Evolutionary conservation across 208 protist genomes (phyloP).

Genomic region (Balamuthia mandrillaris): DNA sequence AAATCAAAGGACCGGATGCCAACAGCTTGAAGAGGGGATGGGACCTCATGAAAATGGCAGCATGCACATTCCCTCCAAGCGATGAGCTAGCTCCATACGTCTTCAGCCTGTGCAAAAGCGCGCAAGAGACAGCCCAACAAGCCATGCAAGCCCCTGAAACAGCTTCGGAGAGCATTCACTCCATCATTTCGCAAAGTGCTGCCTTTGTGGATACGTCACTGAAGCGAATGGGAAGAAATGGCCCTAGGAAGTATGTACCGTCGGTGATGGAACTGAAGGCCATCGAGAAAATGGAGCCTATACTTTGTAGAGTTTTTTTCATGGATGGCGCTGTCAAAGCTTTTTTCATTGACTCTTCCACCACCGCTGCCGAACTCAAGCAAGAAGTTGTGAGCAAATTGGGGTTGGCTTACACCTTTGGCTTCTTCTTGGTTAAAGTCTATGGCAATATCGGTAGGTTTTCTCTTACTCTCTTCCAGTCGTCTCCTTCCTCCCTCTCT

Average conservation of each 20-base stretch:
- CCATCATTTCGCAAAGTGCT: no score
- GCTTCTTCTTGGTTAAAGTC: slow-evolving; percentile 2
- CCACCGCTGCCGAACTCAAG: slow-evolving; percentile 14
- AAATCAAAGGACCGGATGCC: no score
- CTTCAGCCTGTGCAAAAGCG: no score
- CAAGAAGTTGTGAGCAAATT: slow-evolving; percentile 10
- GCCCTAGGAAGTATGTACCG: slow-evolving; percentile 10
- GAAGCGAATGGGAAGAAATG: neutral
- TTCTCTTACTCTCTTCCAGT: neutral
- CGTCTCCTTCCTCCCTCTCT: neutral
- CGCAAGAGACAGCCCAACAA: no score
- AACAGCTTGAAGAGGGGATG: no score
- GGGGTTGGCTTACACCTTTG: neutral
- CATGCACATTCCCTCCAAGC: no score
- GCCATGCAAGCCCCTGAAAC: no score
- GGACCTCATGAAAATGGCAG: no score
- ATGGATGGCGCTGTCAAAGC: slow-evolving; percentile 34
- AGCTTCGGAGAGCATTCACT: no score
- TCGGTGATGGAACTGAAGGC: slow-evolving; percentile 38
- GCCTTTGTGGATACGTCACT: no score
- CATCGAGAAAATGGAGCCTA: slow-evolving; percentile 23
- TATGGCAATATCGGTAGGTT: neutral
- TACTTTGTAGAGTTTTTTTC: slow-evolving; percentile 23
- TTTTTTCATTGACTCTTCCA: neutral
- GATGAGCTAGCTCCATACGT: no score